Percentiles rank a stretch among this genome's conserved stretches.
Evolutionary conservation across 768 basidiomycete species (phyloP).

Genomic region (Collybiopsis luxurians): DNA sequence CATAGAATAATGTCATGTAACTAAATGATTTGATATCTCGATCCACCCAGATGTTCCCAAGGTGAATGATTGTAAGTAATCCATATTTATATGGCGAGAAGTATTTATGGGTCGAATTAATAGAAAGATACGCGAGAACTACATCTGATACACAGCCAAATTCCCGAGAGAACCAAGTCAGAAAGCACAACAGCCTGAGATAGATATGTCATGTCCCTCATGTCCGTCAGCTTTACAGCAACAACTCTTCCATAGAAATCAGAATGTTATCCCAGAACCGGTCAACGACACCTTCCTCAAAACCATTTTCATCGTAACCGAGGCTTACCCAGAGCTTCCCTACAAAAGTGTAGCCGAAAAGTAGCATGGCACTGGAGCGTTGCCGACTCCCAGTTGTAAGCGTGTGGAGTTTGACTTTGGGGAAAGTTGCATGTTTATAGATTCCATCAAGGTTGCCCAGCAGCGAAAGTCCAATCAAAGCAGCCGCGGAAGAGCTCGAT

Average conservation of each 20-base stretch:
- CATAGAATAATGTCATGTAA: too few species aligned
- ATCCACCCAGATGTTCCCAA: too few species aligned
- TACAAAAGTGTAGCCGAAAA: slow-evolving; percentile 79
- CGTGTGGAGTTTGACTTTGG: slow-evolving; percentile 59
- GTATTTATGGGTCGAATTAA: too few species aligned
- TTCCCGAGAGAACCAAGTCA: too few species aligned
- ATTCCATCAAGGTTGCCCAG: slow-evolving; percentile 84
- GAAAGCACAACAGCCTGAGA: too few species aligned
- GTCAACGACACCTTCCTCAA: slow-evolving; percentile 57
- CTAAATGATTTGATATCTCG: too few species aligned
- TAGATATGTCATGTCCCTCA: too few species aligned
- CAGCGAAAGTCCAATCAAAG: slow-evolving; percentile 76
- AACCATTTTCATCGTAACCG: slow-evolving; percentile 78
- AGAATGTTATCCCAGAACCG: slow-evolving; percentile 65
- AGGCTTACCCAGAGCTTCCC: slow-evolving; percentile 78
- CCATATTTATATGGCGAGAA: too few species aligned
- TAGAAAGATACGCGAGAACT: too few species aligned
- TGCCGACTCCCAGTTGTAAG: slow-evolving; percentile 86
- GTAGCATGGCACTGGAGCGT: slow-evolving; percentile 69
- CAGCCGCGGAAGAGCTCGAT: slow-evolving; percentile 48
- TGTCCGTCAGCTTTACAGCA: too few species aligned
- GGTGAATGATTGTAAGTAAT: too few species aligned
- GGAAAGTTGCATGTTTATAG: slow-evolving; percentile 66
- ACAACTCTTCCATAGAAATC: slow-evolving; percentile 53
- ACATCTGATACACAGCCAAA: too few species aligned